Evolutionary conservation across 495 filamentous ascomycete species (phyloP).

Genomic region (Talaromyces stipitatus): DNA sequence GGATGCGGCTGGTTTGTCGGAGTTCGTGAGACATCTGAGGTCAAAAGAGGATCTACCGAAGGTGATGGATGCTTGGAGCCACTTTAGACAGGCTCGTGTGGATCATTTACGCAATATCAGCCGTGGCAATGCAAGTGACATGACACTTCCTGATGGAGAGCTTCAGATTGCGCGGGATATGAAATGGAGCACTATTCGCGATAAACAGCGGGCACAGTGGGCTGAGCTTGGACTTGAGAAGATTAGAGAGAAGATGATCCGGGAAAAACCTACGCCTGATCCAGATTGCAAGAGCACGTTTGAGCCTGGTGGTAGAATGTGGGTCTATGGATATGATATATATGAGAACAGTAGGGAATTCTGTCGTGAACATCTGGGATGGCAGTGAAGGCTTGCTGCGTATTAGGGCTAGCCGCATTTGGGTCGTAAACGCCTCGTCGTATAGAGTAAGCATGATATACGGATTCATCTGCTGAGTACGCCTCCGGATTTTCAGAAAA

Average conservation of each 20-base stretch:
- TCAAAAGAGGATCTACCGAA: slow-evolving; percentile 6
- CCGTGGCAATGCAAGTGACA: slow-evolving; percentile 10
- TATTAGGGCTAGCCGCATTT: not conserved
- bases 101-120: slow-evolving; percentile 10
- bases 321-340: slow-evolving; percentile 10
- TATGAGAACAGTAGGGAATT: not conserved
- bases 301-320: slow-evolving; percentile 14
- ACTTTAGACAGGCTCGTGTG: slow-evolving; percentile 11
- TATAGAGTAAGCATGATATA: not conserved
- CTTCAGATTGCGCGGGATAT: slow-evolving; percentile 8
- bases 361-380: not conserved
- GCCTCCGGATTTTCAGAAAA: not conserved
- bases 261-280: slow-evolving; percentile 9
- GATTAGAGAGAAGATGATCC: slow-evolving; percentile 10
- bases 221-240: slow-evolving; percentile 11
- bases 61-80: slow-evolving; percentile 9
- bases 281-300: slow-evolving; percentile 12
- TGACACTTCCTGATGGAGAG: slow-evolving; percentile 11
- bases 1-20: slow-evolving; percentile 10
- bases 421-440: not conserved
- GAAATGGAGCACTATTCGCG: slow-evolving; percentile 10
- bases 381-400: not conserved
- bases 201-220: slow-evolving; percentile 8
- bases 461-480: not conserved
- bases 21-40: slow-evolving; percentile 9